Base-by-base conservation (phyloP, 2,329 filamentous ascomycete species). In the Penicillium sclerotiorum region DNA sequence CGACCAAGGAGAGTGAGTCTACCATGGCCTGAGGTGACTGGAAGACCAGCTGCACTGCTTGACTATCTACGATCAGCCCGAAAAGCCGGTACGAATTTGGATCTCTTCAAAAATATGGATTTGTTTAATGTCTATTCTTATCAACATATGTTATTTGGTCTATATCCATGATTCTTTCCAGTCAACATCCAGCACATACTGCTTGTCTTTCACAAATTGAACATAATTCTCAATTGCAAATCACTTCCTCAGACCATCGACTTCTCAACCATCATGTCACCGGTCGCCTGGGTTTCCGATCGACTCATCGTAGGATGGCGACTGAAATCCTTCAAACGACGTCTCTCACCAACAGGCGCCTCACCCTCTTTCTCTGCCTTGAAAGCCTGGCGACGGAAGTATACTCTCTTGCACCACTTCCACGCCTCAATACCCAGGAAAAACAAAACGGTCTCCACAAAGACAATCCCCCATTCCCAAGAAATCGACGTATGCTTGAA, bases 391-490 rank as follows among this genome's bases (percentile, higher is more conserved):
- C 67, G 64, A 12, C 79, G 68, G 58, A 81, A 77, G 55, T 74
- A 83, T 13, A 78, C 62, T 1, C 87, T 73, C 74, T 90, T 90
- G 8, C 61, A 72, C 77, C 78, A 87, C 68, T 89, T 89, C 81
- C 84, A 90, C 0, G 69, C 50, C 68, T 90, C 87, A 0, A 83
- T 77, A 0, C 85, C 85, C 0, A 74, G 60, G 62, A 89, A 82
- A 72, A 89, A 90, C 3, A 88, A 60, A 0, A 79, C 63, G 0
- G 80, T 75, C 18, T 79, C 79, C 28, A 86, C 71, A 51, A 89
- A 82, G 1, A 88, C 82, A 37, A 89, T 78, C 0, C 74, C 83
- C 86, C 85, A 89, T 65, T 89, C 86, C 85, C 84, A 86, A 6
- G 72, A 77, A 48, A 89, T 88, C 0, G 80, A 79, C 2, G 72